Evolutionary conservation across 257 asterid species (phyloP), one percentile per base, ranked within the genome.

Genomic region (Marsdenia floribunda): DNA sequence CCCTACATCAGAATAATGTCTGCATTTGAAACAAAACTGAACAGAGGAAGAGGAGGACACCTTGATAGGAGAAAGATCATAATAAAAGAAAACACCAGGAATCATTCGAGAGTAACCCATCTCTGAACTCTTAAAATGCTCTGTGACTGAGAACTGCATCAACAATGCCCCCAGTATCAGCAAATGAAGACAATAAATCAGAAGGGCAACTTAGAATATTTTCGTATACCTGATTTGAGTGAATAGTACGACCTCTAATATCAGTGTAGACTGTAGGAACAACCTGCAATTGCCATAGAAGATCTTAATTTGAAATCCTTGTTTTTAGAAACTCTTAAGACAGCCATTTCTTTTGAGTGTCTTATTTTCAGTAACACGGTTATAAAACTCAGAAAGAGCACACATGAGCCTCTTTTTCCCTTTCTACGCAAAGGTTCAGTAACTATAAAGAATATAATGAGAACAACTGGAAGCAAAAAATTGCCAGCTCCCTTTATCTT

Each of bases 31-130:
- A 38, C 6, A 53, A 75, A 65, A 53, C 8, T n/a, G 22, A 75
- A 21, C 3, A 40, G 9, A 3, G 22, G 73, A 72, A 66, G 77
- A 47, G 49, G 13, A 70, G 26, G 21, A 75, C 58, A 91, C 99
- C 98, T 90, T 90, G 76, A 95, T 95, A 58, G 99, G 99, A 79
- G 98, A 92, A 81, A 91, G 93, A 76, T 94, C 99, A 77, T 92
- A 95, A 76, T 81, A 89, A 90, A 95, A 92, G 96, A 85, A 91
- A 80, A 92, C 96, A 71, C 99, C 99, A 10, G 97, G 96, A 75
- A 81, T 85, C 55, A 96, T 73, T 75, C 87, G 85, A 79, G 83
- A 81, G 61, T 33, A 88, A 78, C 91, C 96, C 75, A 44, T 67
- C 59, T 92, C 95, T 35, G 90, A 53, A 79, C 80, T 82, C 87